Conservation (phyloP, 2,329 filamentous ascomycete genomes). For the Didymellaceae sp. region DNA sequence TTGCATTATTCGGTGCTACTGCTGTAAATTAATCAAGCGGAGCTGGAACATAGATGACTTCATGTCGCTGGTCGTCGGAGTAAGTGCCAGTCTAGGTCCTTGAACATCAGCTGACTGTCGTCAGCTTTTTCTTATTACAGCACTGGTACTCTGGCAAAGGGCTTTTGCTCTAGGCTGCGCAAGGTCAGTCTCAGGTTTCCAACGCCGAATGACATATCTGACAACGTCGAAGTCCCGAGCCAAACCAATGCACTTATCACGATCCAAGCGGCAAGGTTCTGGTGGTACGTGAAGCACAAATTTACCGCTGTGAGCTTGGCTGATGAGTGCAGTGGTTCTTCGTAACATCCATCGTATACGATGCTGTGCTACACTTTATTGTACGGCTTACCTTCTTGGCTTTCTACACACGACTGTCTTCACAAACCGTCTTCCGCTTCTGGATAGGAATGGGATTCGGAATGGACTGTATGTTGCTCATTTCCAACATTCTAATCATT, state of each 20-base stretch:
- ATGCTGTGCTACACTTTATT: conserved; percentile 5
- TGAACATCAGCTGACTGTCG: neutral
- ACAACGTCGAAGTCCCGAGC: neutral
- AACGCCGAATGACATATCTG: neutral
- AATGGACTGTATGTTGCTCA: conserved; percentile 1
- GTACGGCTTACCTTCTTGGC: conserved; percentile 9
- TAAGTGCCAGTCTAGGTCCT: neutral
- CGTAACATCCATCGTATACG: conserved; percentile 3
- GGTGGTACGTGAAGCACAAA: neutral
- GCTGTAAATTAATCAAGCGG: conserved; percentile 3
- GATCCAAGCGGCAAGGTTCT: neutral
- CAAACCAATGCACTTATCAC: neutral
- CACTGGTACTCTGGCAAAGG: conserved; percentile 5
- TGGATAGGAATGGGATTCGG: conserved; percentile 8
- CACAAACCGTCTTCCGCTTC: conserved; percentile 1
- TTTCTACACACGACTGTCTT: conserved; percentile 8
- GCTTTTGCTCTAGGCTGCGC: neutral
- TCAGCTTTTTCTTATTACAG: neutral
- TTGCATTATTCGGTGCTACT: conserved; percentile 7
- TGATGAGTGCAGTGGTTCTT: conserved; percentile 6
- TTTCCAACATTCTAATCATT: conserved; percentile 5
- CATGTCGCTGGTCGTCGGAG: conserved; percentile 8
- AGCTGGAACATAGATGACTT: conserved; percentile 13
- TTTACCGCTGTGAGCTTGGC: neutral
- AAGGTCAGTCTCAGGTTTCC: neutral